These are phyloP conservation scores for Phyllosticta paracitricarpa DNA, from an alignment of 2,329 filamentous ascomycete genomes.

Conservation along the genomic window DNA sequence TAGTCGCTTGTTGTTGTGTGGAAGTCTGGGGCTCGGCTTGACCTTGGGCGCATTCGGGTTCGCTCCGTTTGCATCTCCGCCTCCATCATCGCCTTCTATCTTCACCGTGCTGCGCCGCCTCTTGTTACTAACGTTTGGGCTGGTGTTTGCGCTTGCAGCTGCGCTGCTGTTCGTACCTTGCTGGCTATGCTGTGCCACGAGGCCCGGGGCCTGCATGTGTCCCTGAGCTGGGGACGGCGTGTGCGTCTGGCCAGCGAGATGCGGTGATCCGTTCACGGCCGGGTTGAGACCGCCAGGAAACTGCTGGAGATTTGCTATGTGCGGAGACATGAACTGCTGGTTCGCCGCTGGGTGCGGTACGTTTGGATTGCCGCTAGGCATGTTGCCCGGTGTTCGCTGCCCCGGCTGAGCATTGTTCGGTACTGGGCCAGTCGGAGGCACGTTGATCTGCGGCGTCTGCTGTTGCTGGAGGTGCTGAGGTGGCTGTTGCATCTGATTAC, in stretches of 20 bases:
- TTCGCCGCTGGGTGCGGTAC: constrained; percentile 18
- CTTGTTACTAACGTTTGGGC: constrained; percentile 51
- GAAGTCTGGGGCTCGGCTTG: constrained; percentile 39
- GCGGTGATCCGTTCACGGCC: constrained; percentile 41
- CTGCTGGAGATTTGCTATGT: constrained; percentile 39
- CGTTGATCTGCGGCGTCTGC: constrained; percentile 14
- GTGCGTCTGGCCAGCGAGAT: constrained; percentile 27
- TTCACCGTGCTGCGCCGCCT: constrained; percentile 52
- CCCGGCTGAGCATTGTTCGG: constrained; percentile 21
- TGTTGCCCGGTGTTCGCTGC: constrained; percentile 20
- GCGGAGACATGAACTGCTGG: constrained; percentile 47
- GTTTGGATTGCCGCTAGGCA: constrained; percentile 17
- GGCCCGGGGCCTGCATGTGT: constrained; percentile 26
- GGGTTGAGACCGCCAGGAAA: constrained; percentile 36
- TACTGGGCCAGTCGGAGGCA: constrained; percentile 16
- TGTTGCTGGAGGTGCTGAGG: constrained; percentile 6
- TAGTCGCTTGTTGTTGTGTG: constrained; percentile 25
- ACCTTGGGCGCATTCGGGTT: constrained; percentile 32
- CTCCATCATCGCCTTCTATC: constrained; percentile 45
- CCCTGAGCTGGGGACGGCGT: constrained; percentile 37
- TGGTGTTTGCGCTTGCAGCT: constrained; percentile 50
- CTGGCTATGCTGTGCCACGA: constrained; percentile 49
- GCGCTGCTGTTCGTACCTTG: constrained; percentile 45
- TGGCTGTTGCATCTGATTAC: constrained; percentile 1
- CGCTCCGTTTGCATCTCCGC: constrained; percentile 21